phyloP scores from a whole-genome alignment of 345 rosid species.

The Isatis tinctoria region DNA sequence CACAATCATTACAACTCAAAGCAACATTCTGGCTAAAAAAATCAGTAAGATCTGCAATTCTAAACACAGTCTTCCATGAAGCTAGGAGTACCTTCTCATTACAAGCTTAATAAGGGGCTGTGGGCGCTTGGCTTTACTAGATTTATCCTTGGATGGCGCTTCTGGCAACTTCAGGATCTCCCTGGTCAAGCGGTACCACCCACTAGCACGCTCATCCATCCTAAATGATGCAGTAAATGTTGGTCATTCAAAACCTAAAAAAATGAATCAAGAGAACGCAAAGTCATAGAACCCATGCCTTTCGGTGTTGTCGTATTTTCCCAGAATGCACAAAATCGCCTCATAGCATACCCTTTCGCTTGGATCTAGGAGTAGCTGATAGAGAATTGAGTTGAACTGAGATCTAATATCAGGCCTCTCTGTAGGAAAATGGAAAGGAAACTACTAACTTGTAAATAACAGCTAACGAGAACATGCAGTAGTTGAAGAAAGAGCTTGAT shows the following conservation, averaged over 20 bases:
- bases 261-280: conserved; percentile 10
- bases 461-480: not conserved
- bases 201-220: conserved; percentile 94
- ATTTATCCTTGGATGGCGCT: conserved; percentile 87
- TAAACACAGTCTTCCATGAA: conserved; percentile 12
- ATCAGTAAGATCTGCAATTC: conserved; percentile 1
- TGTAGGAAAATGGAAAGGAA: conserved; percentile 35
- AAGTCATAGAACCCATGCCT: conserved; percentile 43
- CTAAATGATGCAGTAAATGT: conserved; percentile 36
- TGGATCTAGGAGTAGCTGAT: conserved; percentile 95
- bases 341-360: conserved; percentile 99
- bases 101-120: conserved; percentile 95
- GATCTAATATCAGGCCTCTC: conserved; percentile 95
- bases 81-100: conserved; percentile 76
- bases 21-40: conserved; percentile 13
- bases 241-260: conserved; percentile 12
- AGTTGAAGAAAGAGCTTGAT: conserved; percentile 18
- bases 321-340: conserved; percentile 87
- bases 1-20: conserved; percentile 11
- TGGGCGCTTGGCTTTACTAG: conserved; percentile 87
- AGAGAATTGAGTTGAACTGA: conserved; percentile 88
- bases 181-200: conserved; percentile 98
- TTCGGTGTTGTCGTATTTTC: conserved; percentile 74
- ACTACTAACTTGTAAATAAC: conserved; percentile 17
- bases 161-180: conserved; percentile 96